Conservation (phyloP, 306 rosid species). For the Cucurbita maxima region DNA sequence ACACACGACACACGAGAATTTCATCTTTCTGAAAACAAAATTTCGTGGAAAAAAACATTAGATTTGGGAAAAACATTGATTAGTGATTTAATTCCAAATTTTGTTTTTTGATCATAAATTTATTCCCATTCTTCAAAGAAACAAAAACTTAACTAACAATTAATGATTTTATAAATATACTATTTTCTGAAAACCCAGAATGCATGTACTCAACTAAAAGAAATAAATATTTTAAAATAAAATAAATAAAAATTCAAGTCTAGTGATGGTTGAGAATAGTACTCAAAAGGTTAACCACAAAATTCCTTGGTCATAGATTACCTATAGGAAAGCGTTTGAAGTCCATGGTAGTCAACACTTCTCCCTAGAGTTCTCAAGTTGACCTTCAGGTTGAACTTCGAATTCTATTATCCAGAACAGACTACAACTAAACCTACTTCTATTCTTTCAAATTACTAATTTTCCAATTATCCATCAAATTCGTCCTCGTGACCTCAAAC, state of each 20-base stretch:
- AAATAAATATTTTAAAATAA: not conserved
- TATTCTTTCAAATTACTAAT: not conserved
- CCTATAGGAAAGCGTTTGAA: not conserved
- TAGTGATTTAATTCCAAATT: too few species aligned
- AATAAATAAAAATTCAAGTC: not conserved
- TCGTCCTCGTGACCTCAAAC: not conserved
- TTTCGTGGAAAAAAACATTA: too few species aligned
- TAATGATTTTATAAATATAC: not conserved
- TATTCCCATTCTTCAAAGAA: too few species aligned
- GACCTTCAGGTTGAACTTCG: not conserved
- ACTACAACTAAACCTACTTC: not conserved
- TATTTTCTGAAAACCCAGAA: not conserved
- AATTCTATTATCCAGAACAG: not conserved
- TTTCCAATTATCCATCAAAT: not conserved
- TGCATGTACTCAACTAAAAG: not conserved
- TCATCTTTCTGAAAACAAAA: too few species aligned
- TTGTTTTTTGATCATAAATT: too few species aligned
- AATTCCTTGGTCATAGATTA: not conserved
- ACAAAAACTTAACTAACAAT: too few species aligned
- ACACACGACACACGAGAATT: too few species aligned
- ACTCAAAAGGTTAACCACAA: not conserved
- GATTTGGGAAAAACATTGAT: too few species aligned
- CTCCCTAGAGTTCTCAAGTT: not conserved
- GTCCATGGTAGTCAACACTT: not conserved
- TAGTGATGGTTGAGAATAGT: not conserved